Evolutionary conservation across 768 basidiomycete species (phyloP).

Genomic region (Pisolithus microcarpus): DNA sequence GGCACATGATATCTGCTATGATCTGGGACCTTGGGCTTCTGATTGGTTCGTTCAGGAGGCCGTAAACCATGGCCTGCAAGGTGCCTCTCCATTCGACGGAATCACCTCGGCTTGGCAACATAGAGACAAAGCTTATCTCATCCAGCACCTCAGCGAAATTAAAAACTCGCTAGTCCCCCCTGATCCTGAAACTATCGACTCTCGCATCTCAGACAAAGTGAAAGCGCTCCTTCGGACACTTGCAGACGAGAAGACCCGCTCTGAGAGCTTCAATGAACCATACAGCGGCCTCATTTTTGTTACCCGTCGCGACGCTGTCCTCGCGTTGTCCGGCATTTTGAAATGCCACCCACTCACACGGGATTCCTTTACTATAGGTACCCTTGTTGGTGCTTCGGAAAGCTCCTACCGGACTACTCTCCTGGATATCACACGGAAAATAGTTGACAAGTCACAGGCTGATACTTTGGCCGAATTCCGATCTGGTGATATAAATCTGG

Average conservation of each 20-base stretch:
- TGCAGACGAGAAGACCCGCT: conserved; percentile 45
- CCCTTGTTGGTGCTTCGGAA: conserved; percentile 60
- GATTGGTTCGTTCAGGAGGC: conserved; percentile 70
- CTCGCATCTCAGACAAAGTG: conserved; percentile 53
- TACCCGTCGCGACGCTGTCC: conserved; percentile 64
- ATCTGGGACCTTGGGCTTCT: conserved; percentile 68
- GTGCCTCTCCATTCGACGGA: conserved; percentile 39
- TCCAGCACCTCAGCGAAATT: conserved; percentile 41
- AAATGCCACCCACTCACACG: conserved; percentile 49
- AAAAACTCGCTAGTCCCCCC: conserved; percentile 40
- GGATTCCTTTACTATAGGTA: conserved; percentile 45
- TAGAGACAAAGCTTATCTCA: conserved; percentile 57
- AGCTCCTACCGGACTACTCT: conserved; percentile 49
- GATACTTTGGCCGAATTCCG: conserved; percentile 58
- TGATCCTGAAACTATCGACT: conserved; percentile 42
- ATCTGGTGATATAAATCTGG: conserved; percentile 61
- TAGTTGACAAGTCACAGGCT: conserved; percentile 45
- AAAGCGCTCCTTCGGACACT: conserved; percentile 47
- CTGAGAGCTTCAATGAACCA: conserved; percentile 43
- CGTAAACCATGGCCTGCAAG: conserved; percentile 42
- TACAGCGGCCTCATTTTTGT: conserved; percentile 77
- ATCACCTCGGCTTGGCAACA: conserved; percentile 48
- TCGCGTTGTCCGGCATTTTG: conserved; percentile 61
- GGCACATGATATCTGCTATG: conserved; percentile 49
- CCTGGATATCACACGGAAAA: conserved; percentile 61